Evolutionary conservation across 805 yeast genomes (phyloP), one percentile per base, ranked within the genome.

Genomic region (Sungouiozyma intestinalis): DNA sequence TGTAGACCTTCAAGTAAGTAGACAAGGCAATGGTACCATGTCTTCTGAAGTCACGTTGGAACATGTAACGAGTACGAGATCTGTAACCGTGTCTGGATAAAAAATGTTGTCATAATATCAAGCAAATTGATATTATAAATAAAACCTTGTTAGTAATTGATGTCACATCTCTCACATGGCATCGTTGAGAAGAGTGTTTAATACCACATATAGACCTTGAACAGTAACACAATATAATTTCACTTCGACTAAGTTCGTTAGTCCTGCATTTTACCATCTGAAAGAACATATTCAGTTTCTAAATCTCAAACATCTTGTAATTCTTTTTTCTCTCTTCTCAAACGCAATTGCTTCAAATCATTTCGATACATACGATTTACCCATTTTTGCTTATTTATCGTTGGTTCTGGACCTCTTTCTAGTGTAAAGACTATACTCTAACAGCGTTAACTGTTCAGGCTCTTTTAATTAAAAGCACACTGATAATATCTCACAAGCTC

Each of bases 21-120:
- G 97, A 85, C 79, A 92, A 76, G 57, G 95, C 80, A 67, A 87
- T 77, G 63, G 81, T 72, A 73, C 98, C 98, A 76, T 90, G 94
- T 65, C 67, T 70, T 81, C 85, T 88, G 88, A 83, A 92, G 82
- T 90, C 97, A 76, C 98, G 92, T 76, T 87, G 85, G 94, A 92
- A 92, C 78, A 94, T 94, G 88, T 92, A 92, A 77, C 98, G 95
- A 77, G 98, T 90, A 78, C 98, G 92, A 66, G 97, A 87, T 88
- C 98, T 88, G 82, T 86, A 88, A 83, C 98, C 98, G 78, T 86
- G 96, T 74, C 87, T 77, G 55, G 52, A 15, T 24, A 35, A 14
- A 17, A 19, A n/a, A 49, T 45, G 19, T 27, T 33, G 29, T 35
- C 16, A 14, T 27, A 16, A 13, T 13, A 16, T 24, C 15, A 5